Conservation (phyloP, 2,329 filamentous ascomycete species). For the Apiospora hydei region DNA sequence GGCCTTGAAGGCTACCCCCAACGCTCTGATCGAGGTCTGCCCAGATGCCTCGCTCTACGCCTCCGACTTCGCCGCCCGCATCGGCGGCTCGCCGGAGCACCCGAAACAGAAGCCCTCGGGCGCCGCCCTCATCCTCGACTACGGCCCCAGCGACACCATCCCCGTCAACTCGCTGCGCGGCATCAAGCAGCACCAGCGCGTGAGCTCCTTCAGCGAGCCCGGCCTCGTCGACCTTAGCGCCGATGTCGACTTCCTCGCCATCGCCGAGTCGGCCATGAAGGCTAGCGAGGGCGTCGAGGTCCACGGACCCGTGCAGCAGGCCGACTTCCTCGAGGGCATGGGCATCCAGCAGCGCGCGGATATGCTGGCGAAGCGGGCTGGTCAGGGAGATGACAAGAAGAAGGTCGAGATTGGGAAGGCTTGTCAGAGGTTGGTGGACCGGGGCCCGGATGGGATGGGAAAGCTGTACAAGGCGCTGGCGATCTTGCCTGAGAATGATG, state of each 20-base stretch:
- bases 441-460: slow-evolving; percentile 86
- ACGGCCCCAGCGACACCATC: slow-evolving; percentile 80
- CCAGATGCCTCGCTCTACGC: slow-evolving; percentile 85
- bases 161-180: slow-evolving; percentile 91
- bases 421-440: slow-evolving; percentile 85
- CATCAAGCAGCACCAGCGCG: slow-evolving; percentile 77
- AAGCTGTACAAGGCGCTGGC: slow-evolving; percentile 93
- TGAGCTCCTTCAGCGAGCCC: slow-evolving; percentile 80
- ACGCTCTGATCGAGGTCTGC: slow-evolving; percentile 85
- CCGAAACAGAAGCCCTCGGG: slow-evolving; percentile 73
- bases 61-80: slow-evolving; percentile 81
- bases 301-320: slow-evolving; percentile 90
- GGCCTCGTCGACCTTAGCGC: slow-evolving; percentile 89
- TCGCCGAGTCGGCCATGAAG: slow-evolving; percentile 81
- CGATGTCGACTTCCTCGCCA: slow-evolving; percentile 89
- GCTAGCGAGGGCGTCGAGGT: slow-evolving; percentile 86
- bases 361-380: slow-evolving; percentile 63
- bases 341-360: slow-evolving; percentile 82
- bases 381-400: slow-evolving; percentile 48
- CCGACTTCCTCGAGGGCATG: slow-evolving; percentile 78
- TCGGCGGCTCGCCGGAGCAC: slow-evolving; percentile 70
- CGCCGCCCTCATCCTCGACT: slow-evolving; percentile 94
- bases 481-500: slow-evolving; percentile 82
- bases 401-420: slow-evolving; percentile 72
- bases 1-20: slow-evolving; percentile 70